Conservation (phyloP, 495 filamentous ascomycete species). For the Amorphotheca resinae region DNA sequence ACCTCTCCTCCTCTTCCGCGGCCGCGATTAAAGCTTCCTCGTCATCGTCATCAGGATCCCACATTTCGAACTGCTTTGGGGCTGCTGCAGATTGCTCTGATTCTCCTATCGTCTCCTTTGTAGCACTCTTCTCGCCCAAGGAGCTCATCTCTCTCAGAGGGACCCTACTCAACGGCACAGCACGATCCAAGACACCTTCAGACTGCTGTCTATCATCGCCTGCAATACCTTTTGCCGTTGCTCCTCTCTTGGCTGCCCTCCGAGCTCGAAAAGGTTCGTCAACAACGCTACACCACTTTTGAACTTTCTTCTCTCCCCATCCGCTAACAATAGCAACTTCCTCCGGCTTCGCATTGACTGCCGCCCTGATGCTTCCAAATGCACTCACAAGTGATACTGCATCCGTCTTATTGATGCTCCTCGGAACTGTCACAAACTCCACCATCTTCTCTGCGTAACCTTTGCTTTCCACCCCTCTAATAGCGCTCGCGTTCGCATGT, state of each 20-base stretch:
- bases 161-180: conserved; percentile 28
- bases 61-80: conserved; percentile 6
- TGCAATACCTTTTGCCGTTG: conserved; percentile 16
- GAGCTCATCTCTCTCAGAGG: conserved; percentile 25
- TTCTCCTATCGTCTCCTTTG: not conserved
- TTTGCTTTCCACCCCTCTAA: conserved; percentile 68
- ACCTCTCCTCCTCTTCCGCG: conserved; percentile 24
- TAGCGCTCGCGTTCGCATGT: conserved; percentile 65
- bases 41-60: conserved; percentile 33
- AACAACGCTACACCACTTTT: conserved; percentile 67
- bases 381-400: conserved; percentile 73
- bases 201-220: not conserved
- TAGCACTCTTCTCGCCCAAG: conserved; percentile 13
- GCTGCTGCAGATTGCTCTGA: conserved; percentile 4
- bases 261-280: conserved; percentile 71
- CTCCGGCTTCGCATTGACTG: conserved; percentile 78
- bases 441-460: conserved; percentile 77
- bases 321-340: conserved; percentile 70
- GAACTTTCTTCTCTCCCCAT: conserved; percentile 93
- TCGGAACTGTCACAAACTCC: conserved; percentile 86
- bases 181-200: conserved; percentile 19
- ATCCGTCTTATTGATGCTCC: conserved; percentile 89
- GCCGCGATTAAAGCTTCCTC: conserved; percentile 35
- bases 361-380: conserved; percentile 77
- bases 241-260: conserved; percentile 46